Percentiles rank a stretch among this genome's conserved stretches.
phyloP scores from a whole-genome alignment of 176 grass and related monocot genomes.

The Hyparrhenia diplandra region DNA sequence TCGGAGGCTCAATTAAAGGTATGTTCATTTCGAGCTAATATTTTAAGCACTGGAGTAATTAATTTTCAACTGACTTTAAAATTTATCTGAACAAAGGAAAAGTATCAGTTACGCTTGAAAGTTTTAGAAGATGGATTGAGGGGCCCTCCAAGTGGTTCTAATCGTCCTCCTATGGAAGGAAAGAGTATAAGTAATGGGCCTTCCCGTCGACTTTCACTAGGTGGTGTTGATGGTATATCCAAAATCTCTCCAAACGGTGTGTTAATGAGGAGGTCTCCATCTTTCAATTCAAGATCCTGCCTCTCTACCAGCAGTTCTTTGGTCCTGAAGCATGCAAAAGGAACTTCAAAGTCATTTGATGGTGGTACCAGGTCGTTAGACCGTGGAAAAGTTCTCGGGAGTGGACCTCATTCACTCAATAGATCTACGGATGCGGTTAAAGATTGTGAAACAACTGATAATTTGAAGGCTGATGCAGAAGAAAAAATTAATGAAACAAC shows the following conservation, averaged over 20 bases:
- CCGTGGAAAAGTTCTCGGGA: constrained; percentile 43
- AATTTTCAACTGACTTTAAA: neutral
- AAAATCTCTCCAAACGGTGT: constrained; percentile 52
- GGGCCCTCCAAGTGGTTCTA: constrained; percentile 51
- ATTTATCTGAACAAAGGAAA: constrained; percentile 53
- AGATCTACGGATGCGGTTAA: constrained; percentile 49
- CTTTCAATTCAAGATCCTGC: constrained; percentile 69
- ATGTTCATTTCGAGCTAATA: constrained; percentile 1
- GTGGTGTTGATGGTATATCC: constrained; percentile 64
- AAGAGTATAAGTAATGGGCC: constrained; percentile 53
- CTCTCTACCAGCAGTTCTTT: constrained; percentile 64
- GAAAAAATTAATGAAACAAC: constrained; percentile 47
- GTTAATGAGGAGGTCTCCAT: constrained; percentile 72
- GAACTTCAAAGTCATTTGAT: constrained; percentile 85
- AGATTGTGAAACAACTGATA: constrained; percentile 42
- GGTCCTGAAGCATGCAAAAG: constrained; percentile 71
- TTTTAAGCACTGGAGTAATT: neutral
- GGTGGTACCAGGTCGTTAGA: constrained; percentile 72
- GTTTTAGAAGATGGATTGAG: constrained; percentile 92
- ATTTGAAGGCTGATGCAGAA: constrained; percentile 44
- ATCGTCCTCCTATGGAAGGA: constrained; percentile 51
- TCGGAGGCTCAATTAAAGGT: constrained; percentile 93
- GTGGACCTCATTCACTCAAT: constrained; percentile 60
- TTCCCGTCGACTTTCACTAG: constrained; percentile 70
- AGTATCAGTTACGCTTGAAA: constrained; percentile 79